Evolutionary conservation across 176 grass and related monocot species (phyloP), one percentile per base, ranked within the genome.

Genomic region (Themeda triandra): DNA sequence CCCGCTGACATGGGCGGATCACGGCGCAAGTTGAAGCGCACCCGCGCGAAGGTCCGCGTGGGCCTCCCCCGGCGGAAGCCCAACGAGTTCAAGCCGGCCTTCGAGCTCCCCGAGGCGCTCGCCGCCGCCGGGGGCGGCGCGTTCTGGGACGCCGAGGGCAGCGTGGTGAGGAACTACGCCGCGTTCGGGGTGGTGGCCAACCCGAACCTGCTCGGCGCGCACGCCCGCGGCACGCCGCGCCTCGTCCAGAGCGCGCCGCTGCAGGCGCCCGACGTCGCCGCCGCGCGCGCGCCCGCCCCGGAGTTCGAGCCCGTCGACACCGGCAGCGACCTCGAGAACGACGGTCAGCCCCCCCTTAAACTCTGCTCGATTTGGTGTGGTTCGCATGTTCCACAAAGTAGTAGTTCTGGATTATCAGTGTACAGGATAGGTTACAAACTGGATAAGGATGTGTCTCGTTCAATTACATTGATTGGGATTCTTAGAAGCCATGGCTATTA

Each of bases 131-230:
- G 45, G 1, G 87, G 36, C 41, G 71, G 76, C 53, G 59, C 1
- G 42, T 42, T 59, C 54, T 98, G 96, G 96, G 89, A 98, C 81
- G 32, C 71, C n/a, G 89, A 93, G 71, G 96, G 92, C 6, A 98
- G 78, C 64, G 96, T 98, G 9, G 89, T 98, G 35, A 90, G 88
- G 83, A 98, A 98, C 87, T 98, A 98, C 81, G 78, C 80, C 4
- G 58, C 96, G 3, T 98, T 98, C 77, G 93, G 96, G 31, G 89
- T 98, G 23, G 91, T 98, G 25, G 73, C 93, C 15, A 98, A 98
- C 83, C 96, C 96, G 1, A 98, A 98, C 73, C 30, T 95, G 13
- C 85, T 92, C 49, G 88, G 96, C 28, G 93, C 90, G 39, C 89
- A 88, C 69, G 25, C 92, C 23, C 90, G 90, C 48, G 90, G 93